A percentile compares a stretch with the other conserved stretches of the same genome.
Evolutionary conservation across 768 basidiomycete species (phyloP).

Genomic region (Russula foetens): DNA sequence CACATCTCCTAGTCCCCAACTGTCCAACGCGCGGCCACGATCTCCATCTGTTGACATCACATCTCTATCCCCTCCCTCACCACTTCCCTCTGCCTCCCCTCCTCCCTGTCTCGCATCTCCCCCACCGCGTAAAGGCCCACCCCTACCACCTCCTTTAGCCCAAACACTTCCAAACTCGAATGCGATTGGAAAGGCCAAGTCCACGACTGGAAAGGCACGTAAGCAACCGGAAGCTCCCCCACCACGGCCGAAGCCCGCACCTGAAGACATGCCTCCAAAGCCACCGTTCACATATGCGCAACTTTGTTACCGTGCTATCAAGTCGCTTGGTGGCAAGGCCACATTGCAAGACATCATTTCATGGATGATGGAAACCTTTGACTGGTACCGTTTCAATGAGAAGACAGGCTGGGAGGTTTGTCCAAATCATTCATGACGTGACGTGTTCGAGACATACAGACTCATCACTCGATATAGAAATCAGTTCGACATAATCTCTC

Average conservation of each 20-base stretch:
- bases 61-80: constrained; percentile 67
- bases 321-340: constrained; percentile 73
- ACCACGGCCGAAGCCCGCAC: constrained; percentile 38
- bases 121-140: constrained; percentile 38
- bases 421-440: constrained; percentile 24
- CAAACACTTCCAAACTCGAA: constrained; percentile 59
- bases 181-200: constrained; percentile 30
- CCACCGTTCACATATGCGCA: constrained; percentile 88
- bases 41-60: constrained; percentile 78
- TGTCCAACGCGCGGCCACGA: constrained; percentile 52
- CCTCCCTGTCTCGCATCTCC: constrained; percentile 42
- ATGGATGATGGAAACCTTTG: constrained; percentile 84
- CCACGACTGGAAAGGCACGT: constrained; percentile 9
- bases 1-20: constrained; percentile 70
- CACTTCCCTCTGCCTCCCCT: constrained; percentile 69
- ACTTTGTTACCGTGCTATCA: constrained; percentile 84
- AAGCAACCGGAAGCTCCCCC: constrained; percentile 27
- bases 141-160: constrained; percentile 34
- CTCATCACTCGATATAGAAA: constrained; percentile 36
- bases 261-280: constrained; percentile 79
- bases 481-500: constrained; percentile 96
- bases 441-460: not conserved
- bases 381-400: constrained; percentile 84
- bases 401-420: constrained; percentile 86
- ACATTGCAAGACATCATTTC: constrained; percentile 86